phyloP scores from a whole-genome alignment of 345 rosid genomes.

The Eucalyptus sideroxylon region DNA sequence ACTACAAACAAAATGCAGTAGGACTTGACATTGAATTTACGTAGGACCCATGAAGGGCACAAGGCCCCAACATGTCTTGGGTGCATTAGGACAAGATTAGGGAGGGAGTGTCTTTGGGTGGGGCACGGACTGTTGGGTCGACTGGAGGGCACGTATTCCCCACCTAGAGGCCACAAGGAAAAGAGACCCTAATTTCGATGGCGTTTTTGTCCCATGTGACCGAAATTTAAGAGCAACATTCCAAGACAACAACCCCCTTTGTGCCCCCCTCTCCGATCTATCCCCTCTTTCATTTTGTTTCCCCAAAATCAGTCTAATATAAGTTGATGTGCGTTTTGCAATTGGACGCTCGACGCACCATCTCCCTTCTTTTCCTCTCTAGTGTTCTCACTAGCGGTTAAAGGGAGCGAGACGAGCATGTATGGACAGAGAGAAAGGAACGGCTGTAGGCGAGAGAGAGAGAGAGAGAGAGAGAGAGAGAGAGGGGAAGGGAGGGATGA shows the following conservation, averaged over 20 bases:
- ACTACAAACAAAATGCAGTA: background rate
- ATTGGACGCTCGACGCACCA: background rate
- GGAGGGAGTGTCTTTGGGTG: conserved; percentile 22
- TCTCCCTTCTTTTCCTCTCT: background rate
- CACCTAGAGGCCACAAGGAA: conserved; percentile 20
- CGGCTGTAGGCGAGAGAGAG: background rate
- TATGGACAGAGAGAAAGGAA: background rate
- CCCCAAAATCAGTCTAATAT: background rate
- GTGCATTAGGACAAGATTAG: conserved; percentile 60
- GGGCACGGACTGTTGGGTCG: conserved; percentile 45
- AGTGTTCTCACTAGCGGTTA: background rate
- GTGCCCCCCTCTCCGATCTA: background rate
- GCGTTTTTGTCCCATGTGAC: conserved; percentile 81
- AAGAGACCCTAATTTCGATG: conserved; percentile 31
- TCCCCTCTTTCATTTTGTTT: background rate
- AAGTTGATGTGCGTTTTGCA: background rate
- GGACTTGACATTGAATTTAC: background rate
- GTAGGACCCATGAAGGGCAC: conserved; percentile 6
- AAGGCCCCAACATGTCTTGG: conserved; percentile 53
- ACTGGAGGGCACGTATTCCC: conserved; percentile 40
- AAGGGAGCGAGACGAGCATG: background rate
- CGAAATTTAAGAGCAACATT: conserved; percentile 58
- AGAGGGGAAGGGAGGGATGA: background rate
- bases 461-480: background rate
- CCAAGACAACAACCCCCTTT: conserved; percentile 35